Evolutionary conservation across 495 filamentous ascomycete genomes (phyloP).

Genomic region (Physcia stellaris): DNA sequence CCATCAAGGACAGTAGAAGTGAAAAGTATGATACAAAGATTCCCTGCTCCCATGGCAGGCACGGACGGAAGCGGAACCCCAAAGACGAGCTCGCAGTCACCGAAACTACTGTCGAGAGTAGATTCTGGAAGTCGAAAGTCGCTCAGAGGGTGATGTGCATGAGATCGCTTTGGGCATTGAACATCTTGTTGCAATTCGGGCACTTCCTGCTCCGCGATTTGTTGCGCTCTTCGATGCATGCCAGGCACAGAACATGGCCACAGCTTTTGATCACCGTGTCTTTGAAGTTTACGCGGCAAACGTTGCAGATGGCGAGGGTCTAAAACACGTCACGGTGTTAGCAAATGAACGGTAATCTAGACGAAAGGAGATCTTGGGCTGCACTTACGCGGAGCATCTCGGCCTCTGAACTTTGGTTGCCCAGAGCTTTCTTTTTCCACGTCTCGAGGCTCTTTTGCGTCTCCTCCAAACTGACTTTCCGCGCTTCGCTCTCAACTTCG

Average conservation of each 20-base stretch:
- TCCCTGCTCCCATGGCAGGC: too few species aligned
- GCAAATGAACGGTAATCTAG: slow-evolving; percentile 9
- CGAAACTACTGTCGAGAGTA: too few species aligned
- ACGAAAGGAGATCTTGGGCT: too few species aligned
- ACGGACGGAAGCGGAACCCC: too few species aligned
- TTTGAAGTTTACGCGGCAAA: slow-evolving; percentile 84
- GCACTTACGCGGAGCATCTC: slow-evolving; percentile 67
- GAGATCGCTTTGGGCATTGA: slow-evolving; percentile 70
- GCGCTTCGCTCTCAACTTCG: slow-evolving; percentile 59
- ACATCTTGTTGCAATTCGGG: slow-evolving; percentile 79
- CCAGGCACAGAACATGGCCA: slow-evolving; percentile 90
- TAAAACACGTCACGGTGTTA: slow-evolving; percentile 20
- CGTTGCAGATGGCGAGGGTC: slow-evolving; percentile 77
- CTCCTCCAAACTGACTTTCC: slow-evolving; percentile 58
- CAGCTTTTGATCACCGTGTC: slow-evolving; percentile 85
- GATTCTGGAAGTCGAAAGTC: too few species aligned
- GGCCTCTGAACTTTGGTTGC: slow-evolving; percentile 68
- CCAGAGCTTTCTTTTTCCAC: slow-evolving; percentile 67
- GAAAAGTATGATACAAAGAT: too few species aligned
- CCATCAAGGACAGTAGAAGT: too few species aligned
- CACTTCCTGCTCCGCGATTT: slow-evolving; percentile 85
- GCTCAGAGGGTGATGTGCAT: slow-evolving; percentile 49
- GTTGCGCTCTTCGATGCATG: slow-evolving; percentile 77
- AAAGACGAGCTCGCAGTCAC: too few species aligned
- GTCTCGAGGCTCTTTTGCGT: slow-evolving; percentile 63